These are phyloP conservation scores for Picea sitchensis DNA, from an alignment of 75 land plant genomes.

Conservation along the genomic window DNA sequence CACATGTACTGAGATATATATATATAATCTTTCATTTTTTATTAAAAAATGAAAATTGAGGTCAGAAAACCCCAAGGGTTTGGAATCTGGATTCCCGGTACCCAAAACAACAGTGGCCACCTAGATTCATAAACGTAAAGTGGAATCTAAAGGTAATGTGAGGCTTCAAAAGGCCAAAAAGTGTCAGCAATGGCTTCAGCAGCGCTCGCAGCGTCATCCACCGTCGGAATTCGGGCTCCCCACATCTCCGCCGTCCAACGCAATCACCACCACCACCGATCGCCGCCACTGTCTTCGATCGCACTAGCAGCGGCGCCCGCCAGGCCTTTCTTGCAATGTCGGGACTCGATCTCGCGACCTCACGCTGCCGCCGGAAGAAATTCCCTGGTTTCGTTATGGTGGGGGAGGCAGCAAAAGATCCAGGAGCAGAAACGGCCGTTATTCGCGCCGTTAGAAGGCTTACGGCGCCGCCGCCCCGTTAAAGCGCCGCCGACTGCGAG, in stretches of 20 bases:
- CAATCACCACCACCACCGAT: neutral
- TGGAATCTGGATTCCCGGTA: too few relatives aligned
- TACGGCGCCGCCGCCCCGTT: neutral
- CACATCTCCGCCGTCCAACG: neutral
- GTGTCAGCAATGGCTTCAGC: neutral
- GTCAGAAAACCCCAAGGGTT: too few relatives aligned
- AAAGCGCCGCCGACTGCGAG: neutral
- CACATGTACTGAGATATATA: too few relatives aligned
- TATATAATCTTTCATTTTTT: too few relatives aligned
- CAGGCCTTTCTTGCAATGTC: neutral
- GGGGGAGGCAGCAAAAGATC: neutral
- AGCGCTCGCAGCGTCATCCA: neutral
- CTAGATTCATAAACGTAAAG: too few relatives aligned
- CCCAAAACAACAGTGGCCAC: too few relatives aligned
- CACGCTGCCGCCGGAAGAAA: neutral
- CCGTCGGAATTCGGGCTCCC: neutral
- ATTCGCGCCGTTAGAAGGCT: neutral
- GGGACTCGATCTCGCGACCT: neutral
- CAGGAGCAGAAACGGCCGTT: neutral
- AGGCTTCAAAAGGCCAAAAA: too few relatives aligned
- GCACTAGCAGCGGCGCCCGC: neutral
- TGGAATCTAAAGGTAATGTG: too few relatives aligned
- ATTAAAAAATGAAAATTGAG: too few relatives aligned
- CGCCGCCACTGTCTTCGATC: too few relatives aligned
- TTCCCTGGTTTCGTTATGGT: neutral